Percentiles rank a stretch among this genome's conserved stretches.
These are phyloP conservation scores for Graphilbum ipis-grandicollis DNA, from an alignment of 2,329 filamentous ascomycete species.

Conservation along the genomic window DNA sequence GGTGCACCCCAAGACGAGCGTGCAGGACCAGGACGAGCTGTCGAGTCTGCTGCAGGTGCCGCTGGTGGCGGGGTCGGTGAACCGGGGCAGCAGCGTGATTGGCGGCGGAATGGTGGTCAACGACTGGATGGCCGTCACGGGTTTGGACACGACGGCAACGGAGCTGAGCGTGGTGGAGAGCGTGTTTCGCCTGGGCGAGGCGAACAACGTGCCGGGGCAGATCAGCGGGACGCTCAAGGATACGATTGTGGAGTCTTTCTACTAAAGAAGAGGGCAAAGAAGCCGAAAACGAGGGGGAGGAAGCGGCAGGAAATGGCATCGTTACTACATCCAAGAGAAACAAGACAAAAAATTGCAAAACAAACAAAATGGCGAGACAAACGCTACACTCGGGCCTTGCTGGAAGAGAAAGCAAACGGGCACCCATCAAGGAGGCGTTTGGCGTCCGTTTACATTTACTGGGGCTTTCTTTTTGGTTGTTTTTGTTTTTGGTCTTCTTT, in stretches of 20 bases:
- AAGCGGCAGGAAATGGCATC: too few species aligned
- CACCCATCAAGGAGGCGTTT: not conserved
- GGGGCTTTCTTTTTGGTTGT: too few species aligned
- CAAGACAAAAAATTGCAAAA: not conserved
- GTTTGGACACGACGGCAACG: constrained; percentile 88
- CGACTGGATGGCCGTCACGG: constrained; percentile 92
- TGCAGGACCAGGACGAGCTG: constrained; percentile 96
- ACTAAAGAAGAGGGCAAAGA: constrained; percentile 29
- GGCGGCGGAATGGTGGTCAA: constrained; percentile 94
- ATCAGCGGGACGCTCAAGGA: constrained; percentile 85
- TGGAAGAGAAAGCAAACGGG: too few species aligned
- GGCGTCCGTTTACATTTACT: too few species aligned
- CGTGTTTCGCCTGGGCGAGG: constrained; percentile 82
- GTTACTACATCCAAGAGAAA: too few species aligned
- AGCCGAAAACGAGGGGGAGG: not conserved
- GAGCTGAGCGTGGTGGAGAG: constrained; percentile 93
- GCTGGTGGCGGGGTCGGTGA: constrained; percentile 84
- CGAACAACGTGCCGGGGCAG: constrained; percentile 54
- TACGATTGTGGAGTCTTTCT: constrained; percentile 97
- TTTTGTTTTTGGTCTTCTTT: too few species aligned
- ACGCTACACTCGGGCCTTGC: too few species aligned
- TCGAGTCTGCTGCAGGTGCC: constrained; percentile 87
- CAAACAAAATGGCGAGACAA: not conserved
- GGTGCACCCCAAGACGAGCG: constrained; percentile 90
- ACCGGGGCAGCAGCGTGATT: constrained; percentile 86